Conservation (phyloP, 2,329 filamentous ascomycete species). For the Cladobotryum mycophilum region DNA sequence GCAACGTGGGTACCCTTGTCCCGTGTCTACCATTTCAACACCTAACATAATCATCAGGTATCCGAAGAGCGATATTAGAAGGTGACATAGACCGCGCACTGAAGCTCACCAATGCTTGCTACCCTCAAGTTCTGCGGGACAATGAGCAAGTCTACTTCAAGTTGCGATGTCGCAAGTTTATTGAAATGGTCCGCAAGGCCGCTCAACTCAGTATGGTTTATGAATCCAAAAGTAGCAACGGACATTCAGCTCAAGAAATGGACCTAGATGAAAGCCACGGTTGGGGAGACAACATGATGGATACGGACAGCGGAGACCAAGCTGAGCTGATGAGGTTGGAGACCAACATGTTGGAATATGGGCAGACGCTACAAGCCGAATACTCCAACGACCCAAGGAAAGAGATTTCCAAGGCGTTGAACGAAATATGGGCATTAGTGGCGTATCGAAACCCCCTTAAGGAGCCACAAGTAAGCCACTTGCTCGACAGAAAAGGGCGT, state of each 20-base stretch:
- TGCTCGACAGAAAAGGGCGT: constrained; percentile 70
- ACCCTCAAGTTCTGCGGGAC: constrained; percentile 70
- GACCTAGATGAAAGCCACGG: constrained; percentile 45
- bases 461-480: constrained; percentile 65
- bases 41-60: constrained; percentile 47
- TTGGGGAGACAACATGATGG: constrained; percentile 42
- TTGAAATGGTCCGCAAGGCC: constrained; percentile 82
- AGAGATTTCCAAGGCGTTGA: constrained; percentile 66
- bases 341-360: constrained; percentile 68
- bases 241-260: constrained; percentile 44
- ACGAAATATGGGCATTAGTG: constrained; percentile 81
- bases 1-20: constrained; percentile 56
- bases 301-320: constrained; percentile 41
- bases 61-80: constrained; percentile 78
- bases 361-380: constrained; percentile 69
- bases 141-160: constrained; percentile 85
- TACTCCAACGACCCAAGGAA: constrained; percentile 65
- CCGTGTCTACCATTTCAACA: constrained; percentile 12
- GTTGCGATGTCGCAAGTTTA: constrained; percentile 82
- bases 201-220: constrained; percentile 54
- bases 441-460: constrained; percentile 78
- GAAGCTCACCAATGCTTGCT: constrained; percentile 71
- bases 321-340: constrained; percentile 46
- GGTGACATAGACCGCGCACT: constrained; percentile 88
- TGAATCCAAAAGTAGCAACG: constrained; percentile 37